Conservation (phyloP, 306 rosid genomes). For the Lotus japonicus region DNA sequence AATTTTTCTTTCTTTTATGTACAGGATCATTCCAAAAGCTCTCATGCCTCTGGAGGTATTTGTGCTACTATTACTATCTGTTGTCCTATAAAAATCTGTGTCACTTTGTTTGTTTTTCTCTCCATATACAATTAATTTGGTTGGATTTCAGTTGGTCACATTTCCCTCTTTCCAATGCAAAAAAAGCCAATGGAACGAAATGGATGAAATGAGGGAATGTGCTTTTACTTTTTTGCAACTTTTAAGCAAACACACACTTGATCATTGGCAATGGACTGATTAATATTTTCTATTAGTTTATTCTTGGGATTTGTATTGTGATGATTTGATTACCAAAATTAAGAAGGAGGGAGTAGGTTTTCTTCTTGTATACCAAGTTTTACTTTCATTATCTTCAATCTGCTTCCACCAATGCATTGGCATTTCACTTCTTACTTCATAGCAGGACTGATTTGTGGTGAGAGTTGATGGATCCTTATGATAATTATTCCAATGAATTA, state of each 20-base stretch:
- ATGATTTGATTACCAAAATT: too few species aligned
- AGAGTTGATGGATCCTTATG: background rate
- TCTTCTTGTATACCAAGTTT: too few species aligned
- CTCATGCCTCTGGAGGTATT: conserved; percentile 88
- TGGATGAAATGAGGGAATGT: too few species aligned
- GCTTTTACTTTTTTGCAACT: too few species aligned
- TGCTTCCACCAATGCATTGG: too few species aligned
- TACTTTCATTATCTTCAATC: too few species aligned
- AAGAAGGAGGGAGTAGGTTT: too few species aligned
- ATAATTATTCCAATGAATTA: background rate
- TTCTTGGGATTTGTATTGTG: background rate
- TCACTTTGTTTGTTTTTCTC: background rate
- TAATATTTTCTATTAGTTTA: conserved; percentile 1
- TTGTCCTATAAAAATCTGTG: background rate
- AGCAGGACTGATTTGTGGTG: background rate
- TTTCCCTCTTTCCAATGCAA: too few species aligned
- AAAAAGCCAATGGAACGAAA: too few species aligned
- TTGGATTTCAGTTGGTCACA: too few species aligned
- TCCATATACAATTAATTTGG: background rate
- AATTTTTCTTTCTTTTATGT: conserved; percentile 6
- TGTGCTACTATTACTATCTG: conserved; percentile 12
- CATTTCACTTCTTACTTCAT: too few species aligned
- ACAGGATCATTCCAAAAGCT: conserved; percentile 92
- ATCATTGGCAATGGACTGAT: background rate
- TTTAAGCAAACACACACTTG: background rate